Base-by-base conservation (phyloP, 129 eudicot genomes). In the Centrapalus pauciflorus region DNA sequence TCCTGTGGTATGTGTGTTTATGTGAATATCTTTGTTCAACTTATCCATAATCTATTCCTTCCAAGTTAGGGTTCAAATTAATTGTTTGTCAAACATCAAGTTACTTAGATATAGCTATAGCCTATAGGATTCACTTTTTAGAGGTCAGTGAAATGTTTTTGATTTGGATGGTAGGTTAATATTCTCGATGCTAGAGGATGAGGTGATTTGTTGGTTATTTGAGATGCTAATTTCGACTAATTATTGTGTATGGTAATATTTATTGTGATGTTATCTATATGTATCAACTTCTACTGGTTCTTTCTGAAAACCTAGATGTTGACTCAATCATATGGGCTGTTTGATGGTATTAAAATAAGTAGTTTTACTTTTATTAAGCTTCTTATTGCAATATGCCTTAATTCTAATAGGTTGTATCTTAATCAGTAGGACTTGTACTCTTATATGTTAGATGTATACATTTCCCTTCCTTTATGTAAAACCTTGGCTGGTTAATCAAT, bases 1-100 rank as follows among this genome's bases (percentile, higher is more conserved):
- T 86, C 82, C 48, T 94, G 99, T 70, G 99, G 99, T 94, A 84
- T 76, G 88, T 28, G 11, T 38, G 41, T 50, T 61, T 32, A 16
- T 75, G 2, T 29, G n/a, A n/a, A 3, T 28, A 43, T 27, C 17
- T 76, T 33, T 10, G 26, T 68, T 35, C 1, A 25, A 14, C 13
- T 7, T 67, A 46, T 73, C 11, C 38, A n/a, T 27, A 28, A 23
- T 52, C 30, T 33, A 27, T 70, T 40, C 5, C 23, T 8, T 1
- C 3, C 58, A 24, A 28, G 16, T 59, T 65, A 64, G 58, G 57
- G 25, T 45, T 59, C 8, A 3, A 41, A 10, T 63, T 19, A 2
- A 8, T 3, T 26, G 5, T 1, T 9, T 0, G 27, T n/a, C n/a
- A n/a, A n/a, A n/a, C n/a, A n/a, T n/a, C n/a, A n/a, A n/a, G n/a